Base-by-base conservation (phyloP, 176 grass and related monocot genomes). In the Saccharum spontaneum region DNA sequence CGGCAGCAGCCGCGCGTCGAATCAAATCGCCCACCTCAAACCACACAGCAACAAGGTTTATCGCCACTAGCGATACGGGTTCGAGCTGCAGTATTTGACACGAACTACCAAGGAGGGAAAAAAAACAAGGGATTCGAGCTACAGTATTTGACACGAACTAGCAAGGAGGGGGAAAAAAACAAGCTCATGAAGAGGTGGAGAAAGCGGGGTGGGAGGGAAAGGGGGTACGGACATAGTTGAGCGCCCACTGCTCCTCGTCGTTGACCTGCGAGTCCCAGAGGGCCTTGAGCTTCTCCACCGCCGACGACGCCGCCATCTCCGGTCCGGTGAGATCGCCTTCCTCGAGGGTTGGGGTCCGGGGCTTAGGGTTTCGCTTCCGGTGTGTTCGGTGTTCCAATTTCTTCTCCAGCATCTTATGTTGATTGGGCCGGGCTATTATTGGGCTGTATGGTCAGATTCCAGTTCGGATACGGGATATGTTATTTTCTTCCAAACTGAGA, bases 211-310 rank as follows among this genome's bases (percentile, higher is more conserved):
- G 57, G 24, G 57, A 44, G 18, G 36, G 31, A 24, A 26, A 30
- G 4, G 45, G 26, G 34, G 33, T 81, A 69, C 82, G 54, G 60
- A 93, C 88, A 73, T 81, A 86, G 83, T 90, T 91, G 83, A 84
- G 13, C 13, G 70, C 83, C 88, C 83, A 54, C 79, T 91, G 78
- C 75, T 91, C 92, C 79, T 94, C 88, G 31, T 94, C 83, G 41
- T 73, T 90, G 83, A 94, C 49, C 89, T 94, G 88, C 8, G 92
- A 90, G 70, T 85, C 62, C 92, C 83, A 90, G 70, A 94, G 22
- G 36, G 17, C 76, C 86, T 84, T 88, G 44, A 94, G 43, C 79
- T 84, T 86, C 79, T 94, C 83, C 75, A 91, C 5, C 65, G 76
- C 28, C 16, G 78, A 24, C 28, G 78, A 33, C 54, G 78, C 8